A percentile compares a stretch with the other conserved stretches of the same genome.
Conservation (phyloP, 805 yeast genomes). For the Ogataea ganodermae region DNA sequence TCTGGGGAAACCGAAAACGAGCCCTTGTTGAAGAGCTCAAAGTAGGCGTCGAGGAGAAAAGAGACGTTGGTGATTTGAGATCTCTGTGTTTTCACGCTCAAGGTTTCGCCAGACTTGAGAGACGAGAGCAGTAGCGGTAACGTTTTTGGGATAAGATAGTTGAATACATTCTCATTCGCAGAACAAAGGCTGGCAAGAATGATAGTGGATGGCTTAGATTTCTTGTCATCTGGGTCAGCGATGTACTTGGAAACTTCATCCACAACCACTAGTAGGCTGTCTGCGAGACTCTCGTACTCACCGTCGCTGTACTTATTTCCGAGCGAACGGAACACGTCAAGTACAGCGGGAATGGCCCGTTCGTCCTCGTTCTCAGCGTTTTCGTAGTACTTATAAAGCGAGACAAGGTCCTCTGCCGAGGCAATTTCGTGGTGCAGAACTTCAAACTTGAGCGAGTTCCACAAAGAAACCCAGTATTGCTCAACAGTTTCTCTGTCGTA, state of each 20-base stretch:
- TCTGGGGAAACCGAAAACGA: slow-evolving; percentile 12
- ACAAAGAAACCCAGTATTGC: slow-evolving; percentile 69
- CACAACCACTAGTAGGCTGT: slow-evolving; percentile 31
- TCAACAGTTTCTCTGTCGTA: slow-evolving; percentile 53
- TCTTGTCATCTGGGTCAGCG: slow-evolving; percentile 49
- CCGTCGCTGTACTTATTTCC: slow-evolving; percentile 35
- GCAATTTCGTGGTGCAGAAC: slow-evolving; percentile 71
- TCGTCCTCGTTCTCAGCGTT: slow-evolving; percentile 37
- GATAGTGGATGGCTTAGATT: slow-evolving; percentile 62
- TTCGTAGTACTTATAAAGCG: slow-evolving; percentile 33
- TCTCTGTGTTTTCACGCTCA: slow-evolving; percentile 60
- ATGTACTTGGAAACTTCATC: slow-evolving; percentile 59
- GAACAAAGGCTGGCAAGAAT: slow-evolving; percentile 58
- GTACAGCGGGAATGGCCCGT: slow-evolving; percentile 40
- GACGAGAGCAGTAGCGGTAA: slow-evolving; percentile 46
- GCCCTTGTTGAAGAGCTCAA: slow-evolving; percentile 41
- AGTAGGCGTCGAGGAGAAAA: slow-evolving; percentile 53
- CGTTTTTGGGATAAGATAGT: slow-evolving; percentile 47
- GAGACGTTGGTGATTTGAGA: slow-evolving; percentile 60
- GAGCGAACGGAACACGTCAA: slow-evolving; percentile 48
- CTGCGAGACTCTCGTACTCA: slow-evolving; percentile 20
- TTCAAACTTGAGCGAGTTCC: slow-evolving; percentile 90
- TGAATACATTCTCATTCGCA: slow-evolving; percentile 47
- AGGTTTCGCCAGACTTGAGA: slow-evolving; percentile 24
- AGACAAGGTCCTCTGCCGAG: slow-evolving; percentile 29